phyloP scores from a whole-genome alignment of 2,329 filamentous ascomycete species.

The Pseudovirgaria hyperparasitica region DNA sequence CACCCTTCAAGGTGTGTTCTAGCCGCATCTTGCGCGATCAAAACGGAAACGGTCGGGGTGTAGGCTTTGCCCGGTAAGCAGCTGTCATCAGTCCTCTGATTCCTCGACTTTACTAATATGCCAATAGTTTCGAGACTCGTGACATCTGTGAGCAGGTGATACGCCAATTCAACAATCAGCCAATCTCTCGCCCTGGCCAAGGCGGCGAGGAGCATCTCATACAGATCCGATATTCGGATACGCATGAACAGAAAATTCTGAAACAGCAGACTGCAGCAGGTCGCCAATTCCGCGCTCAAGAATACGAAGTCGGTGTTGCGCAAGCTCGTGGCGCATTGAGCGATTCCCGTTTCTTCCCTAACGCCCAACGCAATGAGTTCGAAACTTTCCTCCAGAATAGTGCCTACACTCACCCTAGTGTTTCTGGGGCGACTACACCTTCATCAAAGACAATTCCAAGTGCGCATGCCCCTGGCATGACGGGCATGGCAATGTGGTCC shows the following conservation, averaged over 20 bases:
- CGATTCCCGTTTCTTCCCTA: constrained; percentile 20
- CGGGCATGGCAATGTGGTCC: too few species aligned
- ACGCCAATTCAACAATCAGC: constrained; percentile 64
- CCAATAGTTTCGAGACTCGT: constrained; percentile 67
- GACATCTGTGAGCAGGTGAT: constrained; percentile 87
- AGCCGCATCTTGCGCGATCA: constrained; percentile 90
- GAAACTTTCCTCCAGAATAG: constrained; percentile 25
- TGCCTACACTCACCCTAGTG: too few species aligned
- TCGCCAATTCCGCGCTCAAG: constrained; percentile 88
- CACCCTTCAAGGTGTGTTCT: constrained; percentile 72
- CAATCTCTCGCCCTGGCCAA: constrained; percentile 40
- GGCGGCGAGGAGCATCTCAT: constrained; percentile 64
- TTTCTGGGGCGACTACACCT: too few species aligned
- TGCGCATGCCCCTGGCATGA: too few species aligned
- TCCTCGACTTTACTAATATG: constrained; percentile 3
- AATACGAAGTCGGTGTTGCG: constrained; percentile 49
- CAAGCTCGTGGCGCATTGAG: constrained; percentile 20
- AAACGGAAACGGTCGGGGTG: constrained; percentile 86
- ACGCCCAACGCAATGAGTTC: constrained; percentile 24
- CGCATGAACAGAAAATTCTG: constrained; percentile 87
- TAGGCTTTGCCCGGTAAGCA: constrained; percentile 86
- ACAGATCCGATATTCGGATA: constrained; percentile 94
- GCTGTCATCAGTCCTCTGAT: not conserved
- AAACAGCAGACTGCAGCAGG: constrained; percentile 94
- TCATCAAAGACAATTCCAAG: not conserved